Evolutionary conservation across 768 basidiomycete genomes (phyloP).

Genomic region (Collybia sordida): DNA sequence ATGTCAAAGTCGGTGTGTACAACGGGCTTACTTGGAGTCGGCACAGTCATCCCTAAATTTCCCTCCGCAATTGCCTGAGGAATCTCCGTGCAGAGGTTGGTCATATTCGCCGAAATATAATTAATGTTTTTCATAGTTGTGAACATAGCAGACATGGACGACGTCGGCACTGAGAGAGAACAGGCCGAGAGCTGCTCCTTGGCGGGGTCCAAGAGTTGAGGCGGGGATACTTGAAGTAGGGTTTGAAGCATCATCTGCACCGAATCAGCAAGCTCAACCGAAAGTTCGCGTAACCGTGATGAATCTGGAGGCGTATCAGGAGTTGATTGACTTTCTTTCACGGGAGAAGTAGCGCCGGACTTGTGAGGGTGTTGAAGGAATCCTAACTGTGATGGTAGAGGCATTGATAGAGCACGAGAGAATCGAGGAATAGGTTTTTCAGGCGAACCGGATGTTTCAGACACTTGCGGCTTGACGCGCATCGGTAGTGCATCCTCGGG

Average conservation of each 20-base stretch:
- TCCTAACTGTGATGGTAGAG: constrained; percentile 76
- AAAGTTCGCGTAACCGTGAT: constrained; percentile 62
- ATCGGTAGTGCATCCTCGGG: constrained; percentile 18
- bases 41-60: not conserved
- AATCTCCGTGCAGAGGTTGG: constrained; percentile 41
- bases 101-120: constrained; percentile 87
- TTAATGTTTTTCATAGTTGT: constrained; percentile 93
- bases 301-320: constrained; percentile 20
- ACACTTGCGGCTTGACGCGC: constrained; percentile 9
- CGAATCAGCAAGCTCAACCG: constrained; percentile 87
- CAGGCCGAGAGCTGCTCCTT: constrained; percentile 94
- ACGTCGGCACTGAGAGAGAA: constrained; percentile 81
- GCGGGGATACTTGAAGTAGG: constrained; percentile 85
- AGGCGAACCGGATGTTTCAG: constrained; percentile 17
- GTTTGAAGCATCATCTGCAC: constrained; percentile 91
- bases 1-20: constrained; percentile 80
- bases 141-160: constrained; percentile 85
- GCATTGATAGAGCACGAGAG: constrained; percentile 76
- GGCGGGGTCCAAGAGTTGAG: constrained; percentile 87
- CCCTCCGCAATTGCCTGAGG: not conserved
- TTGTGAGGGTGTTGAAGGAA: constrained; percentile 71
- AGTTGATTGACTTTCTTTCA: constrained; percentile 8
- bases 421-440: constrained; percentile 46
- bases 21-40: constrained; percentile 7
- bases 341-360: constrained; percentile 9